Conservation (phyloP, 768 basidiomycete genomes). For the Suillus plorans region DNA sequence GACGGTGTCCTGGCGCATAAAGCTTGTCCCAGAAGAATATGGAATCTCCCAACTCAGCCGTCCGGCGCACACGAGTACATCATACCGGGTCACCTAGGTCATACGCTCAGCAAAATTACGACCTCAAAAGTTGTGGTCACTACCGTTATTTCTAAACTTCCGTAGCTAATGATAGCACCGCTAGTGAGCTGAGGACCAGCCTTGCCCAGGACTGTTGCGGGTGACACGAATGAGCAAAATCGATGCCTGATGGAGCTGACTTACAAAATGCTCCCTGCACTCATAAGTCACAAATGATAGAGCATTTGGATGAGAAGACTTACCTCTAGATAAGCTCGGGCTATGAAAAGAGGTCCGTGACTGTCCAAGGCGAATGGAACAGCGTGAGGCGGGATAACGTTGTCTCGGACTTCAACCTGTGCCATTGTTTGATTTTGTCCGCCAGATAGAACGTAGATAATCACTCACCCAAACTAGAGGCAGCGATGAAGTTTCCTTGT, state of each 20-base stretch:
- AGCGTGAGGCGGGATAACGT: conserved; percentile 30
- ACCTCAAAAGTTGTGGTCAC: background rate
- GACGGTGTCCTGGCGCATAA: background rate
- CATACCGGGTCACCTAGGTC: conserved; percentile 25
- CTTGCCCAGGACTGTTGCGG: conserved; percentile 22
- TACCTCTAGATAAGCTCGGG: conserved; percentile 25
- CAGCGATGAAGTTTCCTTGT: conserved; percentile 19
- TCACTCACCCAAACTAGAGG: conserved; percentile 25
- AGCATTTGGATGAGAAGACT: background rate
- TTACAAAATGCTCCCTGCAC: conserved; percentile 27
- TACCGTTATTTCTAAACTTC: conserved; percentile 24
- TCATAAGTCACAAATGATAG: background rate
- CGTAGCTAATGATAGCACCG: conserved; percentile 25
- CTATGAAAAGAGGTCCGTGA: conserved; percentile 29
- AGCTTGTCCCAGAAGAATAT: background rate
- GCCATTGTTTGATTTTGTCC: background rate
- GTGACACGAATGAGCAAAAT: background rate
- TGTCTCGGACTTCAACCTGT: conserved; percentile 29
- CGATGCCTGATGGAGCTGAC: background rate
- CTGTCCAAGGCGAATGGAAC: conserved; percentile 24
- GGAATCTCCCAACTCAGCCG: conserved; percentile 24
- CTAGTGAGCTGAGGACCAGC: conserved; percentile 26
- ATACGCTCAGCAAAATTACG: background rate
- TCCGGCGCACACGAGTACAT: conserved; percentile 29
- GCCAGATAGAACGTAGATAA: background rate